Conservation (phyloP, 345 rosid genomes). For the Lepidium aucheri region DNA sequence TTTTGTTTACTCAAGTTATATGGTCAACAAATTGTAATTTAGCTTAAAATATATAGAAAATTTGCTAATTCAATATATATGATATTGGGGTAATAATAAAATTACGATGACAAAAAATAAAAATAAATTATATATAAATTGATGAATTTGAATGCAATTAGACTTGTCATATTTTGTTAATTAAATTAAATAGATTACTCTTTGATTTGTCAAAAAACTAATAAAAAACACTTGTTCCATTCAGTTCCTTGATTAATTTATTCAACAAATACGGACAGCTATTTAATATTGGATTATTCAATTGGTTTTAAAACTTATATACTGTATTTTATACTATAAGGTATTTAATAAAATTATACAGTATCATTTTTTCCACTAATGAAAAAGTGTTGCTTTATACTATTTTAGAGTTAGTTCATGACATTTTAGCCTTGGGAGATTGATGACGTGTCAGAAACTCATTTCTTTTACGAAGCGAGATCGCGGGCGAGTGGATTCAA, state of each 20-base stretch:
- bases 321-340: too few relatives aligned
- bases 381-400: neutral
- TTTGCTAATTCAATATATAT: too few relatives aligned
- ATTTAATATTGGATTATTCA: neutral
- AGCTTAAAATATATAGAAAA: too few relatives aligned
- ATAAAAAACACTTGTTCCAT: constrained; percentile 7
- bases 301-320: neutral
- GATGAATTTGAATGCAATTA: neutral
- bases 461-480: constrained; percentile 19
- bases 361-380: neutral
- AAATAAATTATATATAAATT: too few relatives aligned
- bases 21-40: neutral
- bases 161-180: neutral
- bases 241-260: neutral
- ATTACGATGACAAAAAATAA: too few relatives aligned
- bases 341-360: neutral
- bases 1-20: too few relatives aligned
- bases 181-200: neutral
- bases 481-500: constrained; percentile 21
- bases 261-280: neutral
- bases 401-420: neutral
- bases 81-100: too few relatives aligned
- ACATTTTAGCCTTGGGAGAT: neutral
- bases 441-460: constrained; percentile 9
- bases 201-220: constrained; percentile 4